phyloP scores from a whole-genome alignment of 352 stramenopile genomes.

The Phytophthora tubulina region DNA sequence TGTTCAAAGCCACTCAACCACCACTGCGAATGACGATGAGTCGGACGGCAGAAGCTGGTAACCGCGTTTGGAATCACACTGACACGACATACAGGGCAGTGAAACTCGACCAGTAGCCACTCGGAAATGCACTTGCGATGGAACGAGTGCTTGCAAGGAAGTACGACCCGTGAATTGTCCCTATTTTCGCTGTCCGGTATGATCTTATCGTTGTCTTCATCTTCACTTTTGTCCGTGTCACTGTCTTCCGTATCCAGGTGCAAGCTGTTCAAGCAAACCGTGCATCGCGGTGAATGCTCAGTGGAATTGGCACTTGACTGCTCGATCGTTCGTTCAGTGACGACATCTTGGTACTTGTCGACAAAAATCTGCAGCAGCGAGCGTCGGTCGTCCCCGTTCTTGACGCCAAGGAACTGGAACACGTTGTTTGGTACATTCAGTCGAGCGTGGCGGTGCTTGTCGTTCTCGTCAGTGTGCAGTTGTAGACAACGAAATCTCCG shows the following conservation, averaged over 20 bases:
- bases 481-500: slow-evolving; percentile 50
- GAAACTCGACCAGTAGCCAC: not conserved
- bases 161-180: not conserved
- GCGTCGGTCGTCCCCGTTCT: slow-evolving; percentile 47
- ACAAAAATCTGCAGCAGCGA: slow-evolving; percentile 66
- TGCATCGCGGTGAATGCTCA: not conserved
- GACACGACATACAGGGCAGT: not conserved
- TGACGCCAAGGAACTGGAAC: slow-evolving; percentile 62
- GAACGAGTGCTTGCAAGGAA: not conserved
- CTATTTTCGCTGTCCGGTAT: not conserved
- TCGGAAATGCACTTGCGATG: not conserved
- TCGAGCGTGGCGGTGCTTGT: slow-evolving; percentile 47
- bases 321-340: too few relatives aligned
- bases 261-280: not conserved
- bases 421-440: slow-evolving; percentile 51
- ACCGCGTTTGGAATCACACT: not conserved
- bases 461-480: slow-evolving; percentile 54
- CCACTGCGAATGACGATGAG: slow-evolving; percentile 36
- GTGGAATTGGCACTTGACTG: not conserved
- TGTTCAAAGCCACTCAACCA: slow-evolving; percentile 57
- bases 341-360: too few relatives aligned
- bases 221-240: not conserved
- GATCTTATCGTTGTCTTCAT: slow-evolving; percentile 10
- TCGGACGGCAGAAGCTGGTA: not conserved
- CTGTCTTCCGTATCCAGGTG: slow-evolving; percentile 6